Conservation (phyloP, 2,329 filamentous ascomycete species). For the Colletotrichum truncatum region DNA sequence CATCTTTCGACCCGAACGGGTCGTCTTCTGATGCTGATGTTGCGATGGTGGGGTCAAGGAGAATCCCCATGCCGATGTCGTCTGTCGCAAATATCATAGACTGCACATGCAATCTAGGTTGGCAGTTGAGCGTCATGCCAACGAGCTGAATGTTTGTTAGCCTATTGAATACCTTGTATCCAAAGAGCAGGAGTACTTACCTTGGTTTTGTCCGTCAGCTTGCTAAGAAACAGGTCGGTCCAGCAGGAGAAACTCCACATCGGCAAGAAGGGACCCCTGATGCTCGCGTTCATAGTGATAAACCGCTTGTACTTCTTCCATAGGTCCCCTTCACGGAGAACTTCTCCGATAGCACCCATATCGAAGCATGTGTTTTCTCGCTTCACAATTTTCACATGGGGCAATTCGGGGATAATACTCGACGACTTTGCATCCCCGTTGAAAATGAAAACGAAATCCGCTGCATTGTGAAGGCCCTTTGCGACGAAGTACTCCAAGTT, state of each 20-base stretch:
- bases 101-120: slow-evolving; percentile 43
- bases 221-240: slow-evolving; percentile 42
- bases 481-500: slow-evolving; percentile 46
- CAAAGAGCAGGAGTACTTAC: slow-evolving; percentile 16
- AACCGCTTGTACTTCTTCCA: slow-evolving; percentile 45
- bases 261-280: slow-evolving; percentile 48
- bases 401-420: slow-evolving; percentile 35
- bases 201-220: slow-evolving; percentile 41
- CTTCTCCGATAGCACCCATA: slow-evolving; percentile 44
- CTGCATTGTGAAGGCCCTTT: slow-evolving; percentile 44
- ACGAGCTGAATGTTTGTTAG: slow-evolving; percentile 45
- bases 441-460: slow-evolving; percentile 50
- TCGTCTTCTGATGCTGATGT: slow-evolving; percentile 31
- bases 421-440: slow-evolving; percentile 42
- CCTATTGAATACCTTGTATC: neutral
- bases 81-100: slow-evolving; percentile 49
- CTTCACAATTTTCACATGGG: slow-evolving; percentile 42
- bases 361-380: slow-evolving; percentile 45
- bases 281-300: slow-evolving; percentile 44
- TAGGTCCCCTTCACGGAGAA: slow-evolving; percentile 39
- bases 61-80: slow-evolving; percentile 42
- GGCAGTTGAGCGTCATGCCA: slow-evolving; percentile 46
- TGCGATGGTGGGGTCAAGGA: slow-evolving; percentile 41
- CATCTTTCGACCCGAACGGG: slow-evolving; percentile 35
- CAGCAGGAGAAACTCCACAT: slow-evolving; percentile 44